Base-by-base conservation (phyloP, 2,329 filamentous ascomycete species). In the Aspergillus fumigatiaffinis region DNA sequence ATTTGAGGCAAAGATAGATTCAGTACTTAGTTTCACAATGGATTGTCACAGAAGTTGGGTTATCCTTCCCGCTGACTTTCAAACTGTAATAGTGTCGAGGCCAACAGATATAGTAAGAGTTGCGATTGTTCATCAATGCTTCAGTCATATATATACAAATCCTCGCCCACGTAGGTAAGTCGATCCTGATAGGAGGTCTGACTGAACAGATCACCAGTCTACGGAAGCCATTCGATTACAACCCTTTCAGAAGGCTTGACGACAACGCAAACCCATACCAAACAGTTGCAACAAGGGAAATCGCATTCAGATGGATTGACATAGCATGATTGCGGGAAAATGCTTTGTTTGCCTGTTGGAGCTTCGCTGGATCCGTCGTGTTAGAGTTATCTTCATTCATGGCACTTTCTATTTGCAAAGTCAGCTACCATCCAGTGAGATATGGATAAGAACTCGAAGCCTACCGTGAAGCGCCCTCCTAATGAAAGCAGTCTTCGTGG, bases 231-330 rank as follows among this genome's bases (percentile, higher is more conserved):
- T 6, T 10, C 10, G 20, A 8, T 51, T 10, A 29, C 41, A 46
- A 23, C 32, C 47, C 29, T 14, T 51, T 44, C 38, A 49, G 0
- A 35, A 71, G 50, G 3, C 51, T 60, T 1, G 58, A 60, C 8
- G 64, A 60, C 10, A 71, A 57, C 3, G 62, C 65, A 52, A 71
- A 67, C 0, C 63, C 69, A 57, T 73, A 73, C 21, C 51, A 60
- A 1, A 72, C 51, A 0, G 69, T 70, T 4, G 68, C 68, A 21
- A 68, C 48, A 25, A 78, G 65, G 0, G 73, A 67, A 21, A 78
- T 65, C 2, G 76, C 63, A 58, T 79, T 78, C 23, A 78, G 32
- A 68, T 77, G 76, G 29, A 78, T 77, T 10, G 68, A 71, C 72
- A 77, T 76, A 8, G 75, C 75, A 64, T 79, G 75, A 23, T 70